Base-by-base conservation (phyloP, 768 basidiomycete genomes). In the Strobilomyces echinocephalus region DNA sequence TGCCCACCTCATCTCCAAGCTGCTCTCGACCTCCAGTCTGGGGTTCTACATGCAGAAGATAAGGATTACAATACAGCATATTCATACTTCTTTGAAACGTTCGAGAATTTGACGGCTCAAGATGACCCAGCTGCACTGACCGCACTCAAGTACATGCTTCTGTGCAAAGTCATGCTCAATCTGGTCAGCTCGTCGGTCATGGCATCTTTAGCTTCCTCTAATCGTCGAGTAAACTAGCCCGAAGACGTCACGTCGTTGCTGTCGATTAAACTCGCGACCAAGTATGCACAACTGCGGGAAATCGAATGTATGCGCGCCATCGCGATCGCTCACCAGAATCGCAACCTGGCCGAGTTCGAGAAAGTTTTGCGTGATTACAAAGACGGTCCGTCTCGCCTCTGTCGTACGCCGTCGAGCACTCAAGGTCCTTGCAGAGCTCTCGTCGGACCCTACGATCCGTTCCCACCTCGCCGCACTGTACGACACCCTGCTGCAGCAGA, bases 111-210 rank as follows among this genome's bases (percentile, higher is more conserved):
- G 59, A 82, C 83, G 39, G 69, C 83, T 2, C 87, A 92, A 53
- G 93, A 87, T 18, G 86, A 91, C 58, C 80, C 83, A 1, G 63
- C 70, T 35, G 92, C 93, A 1, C 75, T 97, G 18, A 82, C 80
- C 2, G 93, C 93, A 5, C 76, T 99, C 59, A 98, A 99, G 72
- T 98, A 99, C 71, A 97, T 98, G 95, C 78, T 97, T 15, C 70
- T 97, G 42, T 99, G 97, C 72, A 98, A 99, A 69, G 87, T 99
- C 67, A 99, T 99, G 95, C 76, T 98, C 58, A 93, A 93, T 64
- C 69, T 95, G 66, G 95, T 95, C 55, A 58, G 85, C 77, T 43
- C 26, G 20, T 49, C 38, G 28, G 6, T 26, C n/a, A 16, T 20
- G 20, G 4, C 6, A 39, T 33, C 44, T 11, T 12, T 5, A 31